Evolutionary conservation across 306 rosid genomes (phyloP).

Genomic region (Acacia melanoxylon): DNA sequence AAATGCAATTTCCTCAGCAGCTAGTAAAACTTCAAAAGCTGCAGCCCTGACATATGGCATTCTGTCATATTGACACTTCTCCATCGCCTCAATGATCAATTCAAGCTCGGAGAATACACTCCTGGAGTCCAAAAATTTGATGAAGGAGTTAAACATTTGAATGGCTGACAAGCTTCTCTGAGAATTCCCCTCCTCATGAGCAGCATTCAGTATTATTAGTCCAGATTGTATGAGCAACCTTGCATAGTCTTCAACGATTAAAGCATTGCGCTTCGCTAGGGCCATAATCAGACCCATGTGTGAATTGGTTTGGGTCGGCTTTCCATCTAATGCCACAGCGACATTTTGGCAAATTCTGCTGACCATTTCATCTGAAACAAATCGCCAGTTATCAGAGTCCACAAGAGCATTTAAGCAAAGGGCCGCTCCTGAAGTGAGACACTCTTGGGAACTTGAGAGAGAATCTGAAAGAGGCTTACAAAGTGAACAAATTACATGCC

Average conservation of each 20-base stretch:
- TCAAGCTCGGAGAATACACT: conserved; percentile 75
- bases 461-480: conserved; percentile 78
- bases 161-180: conserved; percentile 73
- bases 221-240: conserved; percentile 73
- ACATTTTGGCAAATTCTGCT: conserved; percentile 85
- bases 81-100: conserved; percentile 74
- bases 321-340: conserved; percentile 75
- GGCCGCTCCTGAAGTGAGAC: conserved; percentile 82
- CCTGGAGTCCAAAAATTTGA: conserved; percentile 76
- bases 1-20: conserved; percentile 55
- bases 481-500: conserved; percentile 62
- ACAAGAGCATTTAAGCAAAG: conserved; percentile 84
- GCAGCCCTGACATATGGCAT: conserved; percentile 83
- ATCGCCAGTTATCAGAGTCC: conserved; percentile 92
- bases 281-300: conserved; percentile 86
- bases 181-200: conserved; percentile 65
- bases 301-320: conserved; percentile 68
- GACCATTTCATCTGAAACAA: conserved; percentile 81
- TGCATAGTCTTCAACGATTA: conserved; percentile 87
- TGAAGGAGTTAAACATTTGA: conserved; percentile 81
- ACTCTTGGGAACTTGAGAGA: conserved; percentile 70
- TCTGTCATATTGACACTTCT: conserved; percentile 71
- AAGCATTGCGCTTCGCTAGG: conserved; percentile 74
- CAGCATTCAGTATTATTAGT: conserved; percentile 54
- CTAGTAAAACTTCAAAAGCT: conserved; percentile 87